Evolutionary conservation across 2,329 filamentous ascomycete genomes (phyloP).

Genomic region (Samsoniella hepiali): DNA sequence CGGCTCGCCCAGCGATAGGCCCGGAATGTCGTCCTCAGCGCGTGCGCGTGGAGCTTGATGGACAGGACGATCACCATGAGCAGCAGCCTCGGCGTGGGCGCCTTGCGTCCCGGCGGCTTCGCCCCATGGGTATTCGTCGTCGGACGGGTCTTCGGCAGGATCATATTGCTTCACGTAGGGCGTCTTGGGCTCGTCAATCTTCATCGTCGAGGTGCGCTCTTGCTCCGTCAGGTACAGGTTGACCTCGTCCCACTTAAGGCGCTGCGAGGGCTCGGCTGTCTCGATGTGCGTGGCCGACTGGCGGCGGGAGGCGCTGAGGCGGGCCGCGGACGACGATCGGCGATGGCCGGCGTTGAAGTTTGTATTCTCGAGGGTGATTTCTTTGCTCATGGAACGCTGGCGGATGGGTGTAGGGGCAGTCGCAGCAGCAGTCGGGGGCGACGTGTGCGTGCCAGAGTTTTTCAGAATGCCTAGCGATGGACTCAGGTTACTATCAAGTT

Average conservation of each 20-base stretch:
- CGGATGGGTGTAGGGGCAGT: conserved; percentile 42
- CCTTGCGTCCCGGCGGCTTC: conserved; percentile 23
- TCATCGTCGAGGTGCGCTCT: conserved; percentile 94
- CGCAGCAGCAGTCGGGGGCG: conserved; percentile 39
- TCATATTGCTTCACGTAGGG: conserved; percentile 93
- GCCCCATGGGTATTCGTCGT: conserved; percentile 59
- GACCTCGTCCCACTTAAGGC: conserved; percentile 97
- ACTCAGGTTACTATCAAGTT: background rate
- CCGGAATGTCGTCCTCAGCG: conserved; percentile 76
- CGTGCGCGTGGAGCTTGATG: conserved; percentile 37
- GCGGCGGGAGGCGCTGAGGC: conserved; percentile 64
- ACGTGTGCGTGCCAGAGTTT: conserved; percentile 67
- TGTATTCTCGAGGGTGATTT: conserved; percentile 91
- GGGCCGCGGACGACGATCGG: conserved; percentile 70
- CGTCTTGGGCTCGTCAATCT: conserved; percentile 98
- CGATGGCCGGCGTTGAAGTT: conserved; percentile 89
- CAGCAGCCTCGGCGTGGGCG: conserved; percentile 20
- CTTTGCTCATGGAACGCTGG: conserved; percentile 61
- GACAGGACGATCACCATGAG: conserved; percentile 29
- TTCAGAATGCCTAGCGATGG: conserved; percentile 79
- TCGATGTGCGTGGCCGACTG: conserved; percentile 56
- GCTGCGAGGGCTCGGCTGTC: conserved; percentile 57
- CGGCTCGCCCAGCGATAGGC: conserved; percentile 86
- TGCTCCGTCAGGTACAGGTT: conserved; percentile 97
- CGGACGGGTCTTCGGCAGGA: conserved; percentile 79